Evolutionary conservation across 495 filamentous ascomycete genomes (phyloP).

Genomic region (Lichenothelia convexa): DNA sequence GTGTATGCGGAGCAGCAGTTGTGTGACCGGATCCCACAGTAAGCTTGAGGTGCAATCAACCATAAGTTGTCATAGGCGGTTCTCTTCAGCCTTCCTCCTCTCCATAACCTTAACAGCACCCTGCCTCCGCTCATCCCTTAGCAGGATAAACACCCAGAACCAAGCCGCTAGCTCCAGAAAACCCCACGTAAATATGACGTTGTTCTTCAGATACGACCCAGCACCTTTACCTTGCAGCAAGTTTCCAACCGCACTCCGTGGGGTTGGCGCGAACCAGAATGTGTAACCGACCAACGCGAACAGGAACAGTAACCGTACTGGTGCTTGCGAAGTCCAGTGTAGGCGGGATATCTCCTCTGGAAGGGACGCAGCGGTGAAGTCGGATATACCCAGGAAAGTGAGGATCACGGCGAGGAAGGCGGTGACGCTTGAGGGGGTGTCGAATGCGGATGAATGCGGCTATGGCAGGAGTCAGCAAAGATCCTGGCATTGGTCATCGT

Average conservation of each 20-base stretch:
- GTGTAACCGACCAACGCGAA: slow-evolving; percentile 48
- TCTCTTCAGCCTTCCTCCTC: too few relatives aligned
- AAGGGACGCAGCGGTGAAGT: slow-evolving; percentile 53
- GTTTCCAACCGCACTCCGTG: slow-evolving; percentile 23
- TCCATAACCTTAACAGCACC: too few relatives aligned
- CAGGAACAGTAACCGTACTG: slow-evolving; percentile 44
- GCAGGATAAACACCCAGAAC: slow-evolving; percentile 91
- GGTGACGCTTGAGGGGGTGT: slow-evolving; percentile 42
- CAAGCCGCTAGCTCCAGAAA: slow-evolving; percentile 73
- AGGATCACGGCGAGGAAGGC: slow-evolving; percentile 57
- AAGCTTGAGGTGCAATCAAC: too few relatives aligned
- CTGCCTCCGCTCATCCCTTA: too few relatives aligned
- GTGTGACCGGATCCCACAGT: too few relatives aligned
- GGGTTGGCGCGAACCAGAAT: slow-evolving; percentile 37
- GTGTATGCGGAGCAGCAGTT: too few relatives aligned
- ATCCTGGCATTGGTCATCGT: neutral
- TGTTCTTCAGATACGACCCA: slow-evolving; percentile 50
- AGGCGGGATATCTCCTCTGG: slow-evolving; percentile 46
- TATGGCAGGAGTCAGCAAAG: neutral
- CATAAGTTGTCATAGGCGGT: too few relatives aligned
- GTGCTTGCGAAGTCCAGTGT: slow-evolving; percentile 49
- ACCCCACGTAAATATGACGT: slow-evolving; percentile 64
- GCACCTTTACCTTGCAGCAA: slow-evolving; percentile 9
- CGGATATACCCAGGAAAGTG: slow-evolving; percentile 44
- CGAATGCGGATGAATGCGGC: slow-evolving; percentile 33